phyloP scores from a whole-genome alignment of 73 alveolate species.

The Blepharisma stoltei region DNA sequence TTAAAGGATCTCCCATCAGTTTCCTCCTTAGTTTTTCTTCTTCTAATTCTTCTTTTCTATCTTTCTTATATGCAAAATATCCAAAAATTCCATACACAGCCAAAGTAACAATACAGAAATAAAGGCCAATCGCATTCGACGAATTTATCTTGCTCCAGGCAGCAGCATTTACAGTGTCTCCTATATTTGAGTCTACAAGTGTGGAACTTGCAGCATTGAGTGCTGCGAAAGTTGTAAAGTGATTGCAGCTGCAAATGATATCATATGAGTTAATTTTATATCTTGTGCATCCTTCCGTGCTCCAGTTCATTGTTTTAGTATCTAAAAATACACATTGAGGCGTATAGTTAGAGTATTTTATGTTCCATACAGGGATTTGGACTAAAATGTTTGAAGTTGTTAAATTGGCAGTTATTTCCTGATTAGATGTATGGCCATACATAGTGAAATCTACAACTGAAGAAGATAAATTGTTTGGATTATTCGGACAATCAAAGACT shows the following conservation, averaged over 20 bases:
- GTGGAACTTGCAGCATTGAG: neutral
- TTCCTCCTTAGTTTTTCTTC: too few relatives aligned
- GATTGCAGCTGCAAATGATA: slow-evolving; percentile 4
- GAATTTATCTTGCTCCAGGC: neutral
- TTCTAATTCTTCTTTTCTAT: neutral
- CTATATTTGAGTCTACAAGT: neutral
- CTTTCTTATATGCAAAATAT: neutral
- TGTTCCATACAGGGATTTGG: neutral
- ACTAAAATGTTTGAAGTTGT: neutral
- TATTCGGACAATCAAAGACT: too few relatives aligned
- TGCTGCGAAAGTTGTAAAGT: slow-evolving; percentile 4
- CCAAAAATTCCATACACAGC: neutral
- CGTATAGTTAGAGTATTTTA: neutral
- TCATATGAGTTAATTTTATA: neutral
- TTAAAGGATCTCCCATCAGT: too few relatives aligned
- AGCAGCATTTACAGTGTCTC: neutral
- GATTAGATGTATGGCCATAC: too few relatives aligned
- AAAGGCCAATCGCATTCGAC: slow-evolving; percentile 7
- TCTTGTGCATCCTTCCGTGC: neutral
- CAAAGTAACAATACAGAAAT: neutral
- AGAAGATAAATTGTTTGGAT: too few relatives aligned
- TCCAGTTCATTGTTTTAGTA: neutral
- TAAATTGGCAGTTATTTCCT: too few relatives aligned
- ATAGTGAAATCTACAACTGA: too few relatives aligned
- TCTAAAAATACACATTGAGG: neutral